Conservation (phyloP, 1,139 yeast genomes). For the Saccharomyces hybrid region DNA sequence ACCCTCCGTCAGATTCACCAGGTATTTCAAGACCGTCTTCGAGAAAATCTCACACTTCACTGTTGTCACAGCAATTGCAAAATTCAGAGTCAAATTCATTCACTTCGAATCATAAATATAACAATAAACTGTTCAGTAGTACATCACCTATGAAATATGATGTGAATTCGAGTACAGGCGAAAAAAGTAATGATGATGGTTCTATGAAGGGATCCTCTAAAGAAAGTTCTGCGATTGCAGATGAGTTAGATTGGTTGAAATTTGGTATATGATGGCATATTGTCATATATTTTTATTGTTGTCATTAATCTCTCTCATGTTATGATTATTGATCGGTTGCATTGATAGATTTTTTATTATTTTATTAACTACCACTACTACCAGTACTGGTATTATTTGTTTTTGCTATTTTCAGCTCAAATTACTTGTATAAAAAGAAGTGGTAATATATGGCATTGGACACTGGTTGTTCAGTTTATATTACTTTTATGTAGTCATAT, state of each 20-base stretch:
- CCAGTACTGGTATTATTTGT: background rate
- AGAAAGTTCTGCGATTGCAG: constrained; percentile 11
- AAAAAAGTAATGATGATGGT: background rate
- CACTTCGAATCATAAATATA: background rate
- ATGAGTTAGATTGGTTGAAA: constrained; percentile 32
- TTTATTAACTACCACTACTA: background rate
- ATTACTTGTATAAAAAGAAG: constrained; percentile 2
- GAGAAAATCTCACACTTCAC: constrained; percentile 25
- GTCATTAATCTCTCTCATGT: constrained; percentile 1
- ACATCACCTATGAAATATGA: background rate
- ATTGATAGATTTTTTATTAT: background rate
- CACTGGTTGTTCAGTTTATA: constrained; percentile 13
- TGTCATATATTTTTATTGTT: background rate
- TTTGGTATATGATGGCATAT: constrained; percentile 23
- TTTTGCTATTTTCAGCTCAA: background rate
- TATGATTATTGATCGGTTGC: constrained; percentile 1
- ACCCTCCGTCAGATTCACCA: constrained; percentile 13
- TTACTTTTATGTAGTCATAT: constrained; percentile 2
- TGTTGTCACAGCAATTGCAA: constrained; percentile 30
- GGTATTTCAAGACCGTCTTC: constrained; percentile 11
- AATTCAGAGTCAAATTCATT: constrained; percentile 9
- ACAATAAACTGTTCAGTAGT: background rate
- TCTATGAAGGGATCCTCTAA: background rate
- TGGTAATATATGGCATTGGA: constrained; percentile 7
- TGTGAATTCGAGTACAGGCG: background rate